phyloP scores from a whole-genome alignment of 805 yeast genomes.

The Scheffersomyces stipitis region DNA sequence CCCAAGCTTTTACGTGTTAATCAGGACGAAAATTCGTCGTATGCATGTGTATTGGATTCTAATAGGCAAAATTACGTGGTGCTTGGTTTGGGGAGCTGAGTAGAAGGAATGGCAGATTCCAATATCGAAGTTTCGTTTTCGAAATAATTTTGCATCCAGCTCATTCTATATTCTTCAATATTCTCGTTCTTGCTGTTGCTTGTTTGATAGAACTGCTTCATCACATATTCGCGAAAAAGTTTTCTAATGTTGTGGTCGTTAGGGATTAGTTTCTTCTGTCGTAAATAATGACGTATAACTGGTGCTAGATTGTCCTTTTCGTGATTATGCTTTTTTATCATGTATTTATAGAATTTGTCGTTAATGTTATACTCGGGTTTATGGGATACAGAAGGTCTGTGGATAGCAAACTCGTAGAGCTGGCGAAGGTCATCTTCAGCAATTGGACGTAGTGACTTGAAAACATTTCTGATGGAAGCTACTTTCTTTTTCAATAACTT shows the following conservation, averaged over 20 bases:
- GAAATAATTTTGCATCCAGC: slow-evolving; percentile 27
- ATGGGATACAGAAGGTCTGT: slow-evolving; percentile 5
- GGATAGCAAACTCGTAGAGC: slow-evolving; percentile 16
- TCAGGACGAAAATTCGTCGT: slow-evolving; percentile 15
- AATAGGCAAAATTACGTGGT: slow-evolving; percentile 40
- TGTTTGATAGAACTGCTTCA: slow-evolving; percentile 26
- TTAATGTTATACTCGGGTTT: slow-evolving; percentile 12
- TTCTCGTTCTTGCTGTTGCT: too few relatives aligned
- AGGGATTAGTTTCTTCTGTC: slow-evolving; percentile 28
- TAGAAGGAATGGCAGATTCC: too few relatives aligned
- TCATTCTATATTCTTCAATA: slow-evolving; percentile 16
- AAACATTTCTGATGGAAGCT: slow-evolving; percentile 19
- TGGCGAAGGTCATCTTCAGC: slow-evolving; percentile 11
- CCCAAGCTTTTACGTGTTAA: slow-evolving; percentile 36
- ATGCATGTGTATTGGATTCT: slow-evolving; percentile 43
- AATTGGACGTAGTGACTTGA: slow-evolving; percentile 22
- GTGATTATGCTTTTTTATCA: slow-evolving; percentile 20
- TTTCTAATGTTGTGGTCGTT: slow-evolving; percentile 28
- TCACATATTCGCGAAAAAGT: slow-evolving; percentile 25
- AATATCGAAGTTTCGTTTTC: slow-evolving; percentile 12
- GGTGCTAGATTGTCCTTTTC: slow-evolving; percentile 16
- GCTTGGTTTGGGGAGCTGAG: slow-evolving; percentile 18
- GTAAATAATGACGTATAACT: slow-evolving; percentile 14
- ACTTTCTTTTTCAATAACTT: slow-evolving; percentile 23
- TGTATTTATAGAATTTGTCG: slow-evolving; percentile 25